Evolutionary conservation across 441 rosid species (phyloP).

Genomic region (Euphorbia celastroides): DNA sequence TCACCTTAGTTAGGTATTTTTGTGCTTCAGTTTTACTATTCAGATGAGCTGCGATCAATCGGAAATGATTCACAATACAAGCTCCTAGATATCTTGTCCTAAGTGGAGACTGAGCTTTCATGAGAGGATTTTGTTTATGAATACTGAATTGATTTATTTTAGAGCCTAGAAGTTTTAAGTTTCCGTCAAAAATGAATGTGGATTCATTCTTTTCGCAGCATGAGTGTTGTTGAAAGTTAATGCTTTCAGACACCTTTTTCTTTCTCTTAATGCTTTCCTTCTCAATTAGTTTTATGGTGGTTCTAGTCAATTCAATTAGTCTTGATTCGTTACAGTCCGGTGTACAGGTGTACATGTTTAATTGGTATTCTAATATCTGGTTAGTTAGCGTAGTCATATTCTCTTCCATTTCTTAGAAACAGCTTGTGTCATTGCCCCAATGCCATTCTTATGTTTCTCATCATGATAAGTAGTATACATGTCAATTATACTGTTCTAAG

Average conservation of each 20-base stretch:
- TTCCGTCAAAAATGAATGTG: background rate
- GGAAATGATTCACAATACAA: background rate
- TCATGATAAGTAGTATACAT: too few species aligned
- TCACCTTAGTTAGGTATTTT: background rate
- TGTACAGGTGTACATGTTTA: background rate
- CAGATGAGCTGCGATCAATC: background rate
- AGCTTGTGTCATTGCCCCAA: background rate
- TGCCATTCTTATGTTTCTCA: too few species aligned
- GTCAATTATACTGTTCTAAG: too few species aligned
- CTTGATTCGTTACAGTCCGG: background rate
- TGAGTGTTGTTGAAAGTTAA: background rate
- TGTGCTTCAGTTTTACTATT: slow-evolving; percentile 1
- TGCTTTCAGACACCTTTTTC: background rate
- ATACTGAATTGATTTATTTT: background rate
- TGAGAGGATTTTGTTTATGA: background rate
- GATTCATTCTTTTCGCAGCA: background rate
- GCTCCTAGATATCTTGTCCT: background rate
- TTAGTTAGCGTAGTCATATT: background rate
- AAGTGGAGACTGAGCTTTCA: background rate
- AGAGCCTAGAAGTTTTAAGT: background rate
- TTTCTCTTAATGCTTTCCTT: background rate
- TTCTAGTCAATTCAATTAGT: background rate
- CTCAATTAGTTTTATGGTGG: background rate
- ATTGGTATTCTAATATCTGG: background rate
- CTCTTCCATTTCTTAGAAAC: background rate